A percentile compares a stretch with the other conserved stretches of the same genome.
These are phyloP conservation scores for Cladophialophora chaetospira DNA, from an alignment of 2,329 filamentous ascomycete species.

Conservation along the genomic window DNA sequence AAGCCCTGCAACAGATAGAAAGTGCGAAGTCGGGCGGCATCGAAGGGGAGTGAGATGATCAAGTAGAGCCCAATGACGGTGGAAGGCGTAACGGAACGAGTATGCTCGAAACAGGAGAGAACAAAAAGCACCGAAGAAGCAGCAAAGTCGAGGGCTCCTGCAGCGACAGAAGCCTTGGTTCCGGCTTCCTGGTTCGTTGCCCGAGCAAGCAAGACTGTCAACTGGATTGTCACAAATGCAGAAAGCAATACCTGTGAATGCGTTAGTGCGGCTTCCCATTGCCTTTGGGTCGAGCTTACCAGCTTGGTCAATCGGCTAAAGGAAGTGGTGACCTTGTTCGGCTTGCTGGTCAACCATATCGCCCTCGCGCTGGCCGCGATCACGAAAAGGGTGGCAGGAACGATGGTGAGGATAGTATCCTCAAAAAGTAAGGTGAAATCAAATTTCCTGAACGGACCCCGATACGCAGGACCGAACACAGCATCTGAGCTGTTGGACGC, in stretches of 20 bases:
- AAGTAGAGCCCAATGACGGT: slow-evolving; percentile 44
- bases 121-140: slow-evolving; percentile 28
- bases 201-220: slow-evolving; percentile 40
- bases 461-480: slow-evolving; percentile 25
- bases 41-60: slow-evolving; percentile 45
- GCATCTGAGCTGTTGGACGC: slow-evolving; percentile 25
- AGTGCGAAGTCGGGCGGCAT: slow-evolving; percentile 46
- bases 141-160: slow-evolving; percentile 27
- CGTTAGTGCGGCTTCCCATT: slow-evolving; percentile 8
- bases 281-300: slow-evolving; percentile 13
- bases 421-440: slow-evolving; percentile 53
- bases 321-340: slow-evolving; percentile 25
- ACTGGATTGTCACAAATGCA: slow-evolving; percentile 40
- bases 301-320: slow-evolving; percentile 28
- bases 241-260: slow-evolving; percentile 23
- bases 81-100: slow-evolving; percentile 37
- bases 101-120: slow-evolving; percentile 36
- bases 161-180: slow-evolving; percentile 23
- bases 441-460: slow-evolving; percentile 34
- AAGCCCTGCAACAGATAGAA: slow-evolving; percentile 24
- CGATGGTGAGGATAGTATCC: slow-evolving; percentile 43
- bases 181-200: slow-evolving; percentile 23
- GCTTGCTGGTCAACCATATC: slow-evolving; percentile 38
- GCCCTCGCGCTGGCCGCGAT: slow-evolving; percentile 41
- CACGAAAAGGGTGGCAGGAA: slow-evolving; percentile 42